Percentiles rank a stretch among this genome's conserved stretches.
phyloP scores from a whole-genome alignment of 768 basidiomycete species.

The Rhizopogon vesiculosus region DNA sequence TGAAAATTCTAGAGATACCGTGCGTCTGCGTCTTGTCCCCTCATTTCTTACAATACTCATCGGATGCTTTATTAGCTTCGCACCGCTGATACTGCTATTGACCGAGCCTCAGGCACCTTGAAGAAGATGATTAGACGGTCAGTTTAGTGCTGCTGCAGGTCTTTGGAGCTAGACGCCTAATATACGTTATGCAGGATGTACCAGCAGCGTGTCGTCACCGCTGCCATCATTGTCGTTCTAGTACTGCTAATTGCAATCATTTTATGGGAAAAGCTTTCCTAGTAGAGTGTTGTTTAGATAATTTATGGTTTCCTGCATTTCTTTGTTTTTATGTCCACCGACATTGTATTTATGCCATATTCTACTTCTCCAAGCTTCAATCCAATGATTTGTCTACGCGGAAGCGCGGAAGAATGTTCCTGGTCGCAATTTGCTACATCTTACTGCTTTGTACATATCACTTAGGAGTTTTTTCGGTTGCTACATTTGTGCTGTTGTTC shows the following conservation, averaged over 20 bases:
- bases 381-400: conserved; percentile 3
- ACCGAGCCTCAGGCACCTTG: conserved; percentile 85
- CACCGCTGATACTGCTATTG: conserved; percentile 84
- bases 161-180: conserved; percentile 14
- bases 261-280: conserved; percentile 70
- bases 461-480: too few species aligned
- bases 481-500: too few species aligned
- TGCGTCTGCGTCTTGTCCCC: conserved; percentile 29
- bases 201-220: conserved; percentile 89
- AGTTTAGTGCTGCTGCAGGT: conserved; percentile 20
- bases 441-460: too few species aligned
- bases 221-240: conserved; percentile 79
- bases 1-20: conserved; percentile 86
- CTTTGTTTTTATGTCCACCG: conserved; percentile 6
- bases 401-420: conserved; percentile 31
- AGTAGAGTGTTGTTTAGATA: conserved; percentile 19
- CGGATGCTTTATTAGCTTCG: conserved; percentile 50
- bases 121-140: conserved; percentile 96
- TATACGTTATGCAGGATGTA: conserved; percentile 74
- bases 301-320: conserved; percentile 12
- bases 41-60: background rate
- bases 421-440: background rate
- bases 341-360: conserved; percentile 27
- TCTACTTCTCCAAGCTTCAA: background rate
- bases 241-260: conserved; percentile 79